Conservation (phyloP, 2,329 filamentous ascomycete genomes). For the Fusarium siculi region DNA sequence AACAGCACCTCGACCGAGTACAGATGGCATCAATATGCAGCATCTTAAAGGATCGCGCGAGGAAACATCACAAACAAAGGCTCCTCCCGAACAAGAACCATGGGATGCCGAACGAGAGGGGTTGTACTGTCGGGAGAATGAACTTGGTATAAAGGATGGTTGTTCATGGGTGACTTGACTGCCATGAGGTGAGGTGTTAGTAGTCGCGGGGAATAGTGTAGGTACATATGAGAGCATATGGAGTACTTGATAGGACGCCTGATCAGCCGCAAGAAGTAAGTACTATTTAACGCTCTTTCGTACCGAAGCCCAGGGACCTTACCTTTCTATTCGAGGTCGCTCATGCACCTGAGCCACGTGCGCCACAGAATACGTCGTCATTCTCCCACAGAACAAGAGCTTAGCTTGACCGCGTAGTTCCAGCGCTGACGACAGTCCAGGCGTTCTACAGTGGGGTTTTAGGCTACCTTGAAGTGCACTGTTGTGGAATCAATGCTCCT, state of each 20-base stretch:
- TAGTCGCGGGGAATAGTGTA: slow-evolving; percentile 35
- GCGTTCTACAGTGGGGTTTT: slow-evolving; percentile 14
- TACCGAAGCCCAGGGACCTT: slow-evolving; percentile 5
- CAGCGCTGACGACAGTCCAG: slow-evolving; percentile 34
- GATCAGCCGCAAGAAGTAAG: neutral
- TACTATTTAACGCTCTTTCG: slow-evolving; percentile 15
- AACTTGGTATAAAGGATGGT: slow-evolving; percentile 35
- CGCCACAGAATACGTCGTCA: slow-evolving; percentile 43
- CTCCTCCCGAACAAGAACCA: slow-evolving; percentile 14
- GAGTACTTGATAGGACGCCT: slow-evolving; percentile 2
- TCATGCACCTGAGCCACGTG: slow-evolving; percentile 39
- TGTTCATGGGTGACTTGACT: slow-evolving; percentile 28
- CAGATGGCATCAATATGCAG: slow-evolving; percentile 18
- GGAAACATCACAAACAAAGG: slow-evolving; percentile 21
- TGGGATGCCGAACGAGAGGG: slow-evolving; percentile 3
- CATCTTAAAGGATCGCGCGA: slow-evolving; percentile 28
- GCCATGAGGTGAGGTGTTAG: slow-evolving; percentile 29
- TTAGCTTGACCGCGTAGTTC: slow-evolving; percentile 10
- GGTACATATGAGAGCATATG: neutral
- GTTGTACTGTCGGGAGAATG: slow-evolving; percentile 9
- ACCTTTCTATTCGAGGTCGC: slow-evolving; percentile 2
- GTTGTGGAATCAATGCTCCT: slow-evolving; percentile 29
- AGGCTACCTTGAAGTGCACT: slow-evolving; percentile 22
- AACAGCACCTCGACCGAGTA: slow-evolving; percentile 26
- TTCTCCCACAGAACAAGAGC: slow-evolving; percentile 22